phyloP scores from a whole-genome alignment of 176 grass and related monocot species.

The Raddia guianensis region DNA sequence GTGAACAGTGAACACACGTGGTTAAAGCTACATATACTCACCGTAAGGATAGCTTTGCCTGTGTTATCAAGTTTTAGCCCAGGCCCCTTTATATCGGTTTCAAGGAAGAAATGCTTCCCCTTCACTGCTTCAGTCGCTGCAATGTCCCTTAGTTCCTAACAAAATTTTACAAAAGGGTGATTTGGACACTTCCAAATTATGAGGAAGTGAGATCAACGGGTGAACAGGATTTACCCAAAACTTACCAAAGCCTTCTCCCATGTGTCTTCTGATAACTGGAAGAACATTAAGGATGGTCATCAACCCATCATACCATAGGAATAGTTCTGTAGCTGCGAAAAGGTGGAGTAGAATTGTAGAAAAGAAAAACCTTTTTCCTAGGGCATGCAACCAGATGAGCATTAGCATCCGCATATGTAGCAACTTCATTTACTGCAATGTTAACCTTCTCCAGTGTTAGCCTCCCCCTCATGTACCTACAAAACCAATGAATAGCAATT shows the following conservation, averaged over 20 bases:
- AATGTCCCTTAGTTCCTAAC: conserved; percentile 87
- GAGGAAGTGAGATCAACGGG: conserved; percentile 18
- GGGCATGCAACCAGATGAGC: conserved; percentile 77
- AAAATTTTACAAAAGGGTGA: conserved; percentile 19
- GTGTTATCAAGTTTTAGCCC: conserved; percentile 92
- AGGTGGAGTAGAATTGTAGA: conserved; percentile 19
- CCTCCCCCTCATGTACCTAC: conserved; percentile 89
- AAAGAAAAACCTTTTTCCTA: conserved; percentile 72
- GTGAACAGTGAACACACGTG: background rate
- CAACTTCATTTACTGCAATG: conserved; percentile 90
- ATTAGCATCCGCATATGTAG: conserved; percentile 80
- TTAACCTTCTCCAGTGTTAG: conserved; percentile 91
- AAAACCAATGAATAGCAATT: conserved; percentile 4
- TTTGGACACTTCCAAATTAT: background rate
- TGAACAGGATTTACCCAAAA: conserved; percentile 31
- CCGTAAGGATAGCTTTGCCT: conserved; percentile 89
- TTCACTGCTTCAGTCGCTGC: conserved; percentile 56
- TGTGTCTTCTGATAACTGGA: conserved; percentile 75
- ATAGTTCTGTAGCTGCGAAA: conserved; percentile 6
- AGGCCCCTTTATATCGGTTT: conserved; percentile 89
- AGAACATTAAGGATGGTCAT: conserved; percentile 38
- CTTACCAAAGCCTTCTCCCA: conserved; percentile 91
- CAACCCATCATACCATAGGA: conserved; percentile 31
- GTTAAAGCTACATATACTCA: conserved; percentile 53
- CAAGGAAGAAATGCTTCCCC: conserved; percentile 95